phyloP scores from a whole-genome alignment of 148 eudicot species.

The Vaccinium macrocarpon region DNA sequence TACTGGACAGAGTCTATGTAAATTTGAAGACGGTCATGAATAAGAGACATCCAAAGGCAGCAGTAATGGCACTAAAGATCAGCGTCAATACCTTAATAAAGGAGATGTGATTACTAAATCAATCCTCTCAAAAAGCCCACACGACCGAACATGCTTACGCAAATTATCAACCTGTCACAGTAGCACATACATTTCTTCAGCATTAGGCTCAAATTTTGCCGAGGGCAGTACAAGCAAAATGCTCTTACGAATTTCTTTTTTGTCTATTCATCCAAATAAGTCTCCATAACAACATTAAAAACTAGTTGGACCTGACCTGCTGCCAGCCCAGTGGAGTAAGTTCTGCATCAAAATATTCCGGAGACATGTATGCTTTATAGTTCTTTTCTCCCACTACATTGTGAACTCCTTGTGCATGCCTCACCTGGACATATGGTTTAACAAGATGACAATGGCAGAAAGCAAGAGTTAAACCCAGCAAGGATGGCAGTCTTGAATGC shows the following conservation, averaged over 20 bases:
- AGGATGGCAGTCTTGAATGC: conserved; percentile 24
- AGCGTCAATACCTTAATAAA: conserved; percentile 57
- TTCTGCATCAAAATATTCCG: conserved; percentile 90
- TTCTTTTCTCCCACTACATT: conserved; percentile 92
- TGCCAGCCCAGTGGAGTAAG: conserved; percentile 91
- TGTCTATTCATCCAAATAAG: background rate
- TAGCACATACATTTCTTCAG: conserved; percentile 15
- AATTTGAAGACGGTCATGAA: background rate
- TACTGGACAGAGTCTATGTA: background rate
- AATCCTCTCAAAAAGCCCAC: conserved; percentile 68
- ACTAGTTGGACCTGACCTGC: conserved; percentile 56
- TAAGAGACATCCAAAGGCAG: conserved; percentile 5
- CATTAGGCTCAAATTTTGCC: background rate
- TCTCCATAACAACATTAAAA: background rate
- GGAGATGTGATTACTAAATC: conserved; percentile 91
- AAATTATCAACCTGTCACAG: conserved; percentile 75
- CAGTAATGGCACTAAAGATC: conserved; percentile 4
- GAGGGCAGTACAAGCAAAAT: background rate
- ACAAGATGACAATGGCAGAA: conserved; percentile 26
- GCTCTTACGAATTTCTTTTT: background rate
- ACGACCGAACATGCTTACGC: conserved; percentile 71
- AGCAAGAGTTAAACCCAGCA: conserved; percentile 23
- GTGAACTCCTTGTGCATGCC: conserved; percentile 97
- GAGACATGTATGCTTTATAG: conserved; percentile 75
- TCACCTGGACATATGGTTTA: conserved; percentile 58